Base-by-base conservation (phyloP, 305 asterid genomes). In the Plantago lanceolata region DNA sequence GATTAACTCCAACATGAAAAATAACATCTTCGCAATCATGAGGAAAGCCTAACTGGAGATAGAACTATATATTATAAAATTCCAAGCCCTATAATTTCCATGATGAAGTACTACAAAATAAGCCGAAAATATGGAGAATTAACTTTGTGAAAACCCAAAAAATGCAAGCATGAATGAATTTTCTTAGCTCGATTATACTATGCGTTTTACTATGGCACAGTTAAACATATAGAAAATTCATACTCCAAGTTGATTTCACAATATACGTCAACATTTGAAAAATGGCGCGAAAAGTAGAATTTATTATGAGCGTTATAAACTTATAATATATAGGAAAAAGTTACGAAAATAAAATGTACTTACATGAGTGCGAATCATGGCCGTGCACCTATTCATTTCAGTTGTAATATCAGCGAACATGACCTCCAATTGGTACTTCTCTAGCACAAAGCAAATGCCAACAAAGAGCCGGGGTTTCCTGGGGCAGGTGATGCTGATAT, bases 321-420 rank as follows among this genome's bases (percentile, higher is more conserved):
- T 24, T 24, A 24, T 1, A 24, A 5, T 5, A 33, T 5, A 0
- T 12, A 53, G 3, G 26, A 53, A 53, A 0, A 53, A 21, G 7
- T 4, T 1, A 44, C 52, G 15, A 6, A 17, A 56, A 57, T 26
- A 48, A 18, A 16, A 11, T 11, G 6, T 8, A 76, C 86, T 78
- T 79, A 85, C 90, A 15, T 66, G 86, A 26, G 82, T 76, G 56
- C 82, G 94, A 67, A 88, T 78, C 82, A 76, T 83, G 73, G 28
- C 70, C 76, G 78, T 76, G 82, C 54, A 75, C 33, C 73, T 40
- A 33, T 31, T 24, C 5, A 29, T 68, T 64, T 79, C 76, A 8
- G 84, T 61, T 0, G 85, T 76, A 43, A 77, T 17, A 2, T 85
- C 87, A 13, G 87, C 85, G 19, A 85, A 75, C 29, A 83, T 57